A percentile compares a stretch with the other conserved stretches of the same genome.
Conservation (phyloP, 768 basidiomycete genomes). For the Butyriboletus loyo region DNA sequence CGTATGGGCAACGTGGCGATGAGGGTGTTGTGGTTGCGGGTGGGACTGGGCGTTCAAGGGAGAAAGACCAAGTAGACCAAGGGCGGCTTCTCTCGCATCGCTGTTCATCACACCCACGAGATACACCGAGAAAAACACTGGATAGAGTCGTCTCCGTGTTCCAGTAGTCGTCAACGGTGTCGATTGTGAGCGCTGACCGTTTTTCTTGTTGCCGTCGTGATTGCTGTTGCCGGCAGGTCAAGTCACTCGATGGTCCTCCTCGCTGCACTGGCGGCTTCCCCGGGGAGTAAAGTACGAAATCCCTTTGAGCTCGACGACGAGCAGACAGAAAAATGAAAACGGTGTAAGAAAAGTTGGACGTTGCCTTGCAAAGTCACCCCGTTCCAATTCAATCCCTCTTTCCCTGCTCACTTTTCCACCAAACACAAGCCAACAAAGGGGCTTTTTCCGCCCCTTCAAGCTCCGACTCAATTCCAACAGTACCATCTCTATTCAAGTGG, state of each 20-base stretch:
- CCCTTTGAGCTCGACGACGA: conserved; percentile 17
- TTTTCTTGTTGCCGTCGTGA: conserved; percentile 18
- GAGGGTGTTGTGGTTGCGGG: conserved; percentile 24
- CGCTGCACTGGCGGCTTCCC: conserved; percentile 3
- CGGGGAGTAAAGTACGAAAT: not conserved
- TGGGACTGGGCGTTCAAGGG: conserved; percentile 32
- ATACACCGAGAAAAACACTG: conserved; percentile 7
- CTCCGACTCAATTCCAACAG: conserved; percentile 22
- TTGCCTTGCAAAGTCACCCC: conserved; percentile 20
- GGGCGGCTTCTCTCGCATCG: conserved; percentile 59
- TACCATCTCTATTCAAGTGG: too few species aligned
- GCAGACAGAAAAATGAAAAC: conserved; percentile 3
- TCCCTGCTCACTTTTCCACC: conserved; percentile 18
- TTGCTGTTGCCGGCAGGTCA: not conserved
- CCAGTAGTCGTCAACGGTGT: conserved; percentile 11
- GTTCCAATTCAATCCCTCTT: conserved; percentile 12
- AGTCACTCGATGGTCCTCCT: conserved; percentile 4
- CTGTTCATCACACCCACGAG: conserved; percentile 38
- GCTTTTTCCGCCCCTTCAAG: conserved; percentile 14
- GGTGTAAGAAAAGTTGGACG: conserved; percentile 16
- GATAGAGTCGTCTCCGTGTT: conserved; percentile 3
- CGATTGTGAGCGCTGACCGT: conserved; percentile 10
- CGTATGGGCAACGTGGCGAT: conserved; percentile 23
- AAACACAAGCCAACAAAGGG: conserved; percentile 31
- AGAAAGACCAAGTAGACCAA: conserved; percentile 54